Evolutionary conservation across 495 filamentous ascomycete genomes (phyloP).

Genomic region (Massariosphaeria phaeospora): DNA sequence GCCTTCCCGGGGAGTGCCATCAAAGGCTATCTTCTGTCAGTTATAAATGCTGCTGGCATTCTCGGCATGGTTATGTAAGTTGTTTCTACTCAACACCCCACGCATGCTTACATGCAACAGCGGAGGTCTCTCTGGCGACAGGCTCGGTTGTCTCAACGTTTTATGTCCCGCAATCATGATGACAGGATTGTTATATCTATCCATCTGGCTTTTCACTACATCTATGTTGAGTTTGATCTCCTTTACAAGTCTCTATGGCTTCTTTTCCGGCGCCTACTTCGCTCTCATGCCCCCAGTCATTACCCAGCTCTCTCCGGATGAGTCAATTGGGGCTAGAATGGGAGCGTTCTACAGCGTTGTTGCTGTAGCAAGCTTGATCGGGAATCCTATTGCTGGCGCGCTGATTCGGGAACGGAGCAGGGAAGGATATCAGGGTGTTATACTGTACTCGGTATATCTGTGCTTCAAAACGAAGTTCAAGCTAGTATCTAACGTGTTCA

Average conservation of each 20-base stretch:
- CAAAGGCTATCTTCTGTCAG: not conserved
- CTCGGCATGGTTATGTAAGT: conserved; percentile 10
- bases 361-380: conserved; percentile 8
- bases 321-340: conserved; percentile 7
- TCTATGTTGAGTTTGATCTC: not conserved
- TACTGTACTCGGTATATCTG: conserved; percentile 5
- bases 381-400: conserved; percentile 1
- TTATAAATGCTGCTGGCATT: conserved; percentile 5
- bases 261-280: conserved; percentile 7
- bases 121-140: conserved; percentile 6
- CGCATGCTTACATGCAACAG: not conserved
- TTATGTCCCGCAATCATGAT: not conserved
- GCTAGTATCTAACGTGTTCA: too few relatives aligned
- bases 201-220: conserved; percentile 1
- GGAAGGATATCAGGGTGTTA: conserved; percentile 8
- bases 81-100: not conserved
- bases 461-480: too few relatives aligned
- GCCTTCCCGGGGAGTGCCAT: not conserved
- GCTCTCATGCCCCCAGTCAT: conserved; percentile 1
- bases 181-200: conserved; percentile 3
- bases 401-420: not conserved
- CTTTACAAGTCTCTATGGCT: conserved; percentile 7
- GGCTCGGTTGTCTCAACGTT: not conserved
- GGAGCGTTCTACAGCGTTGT: conserved; percentile 12
- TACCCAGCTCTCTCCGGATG: conserved; percentile 1